A percentile compares a stretch with the other conserved stretches of the same genome.
phyloP scores from a whole-genome alignment of 768 basidiomycete species.

The Amanita rubescens region DNA sequence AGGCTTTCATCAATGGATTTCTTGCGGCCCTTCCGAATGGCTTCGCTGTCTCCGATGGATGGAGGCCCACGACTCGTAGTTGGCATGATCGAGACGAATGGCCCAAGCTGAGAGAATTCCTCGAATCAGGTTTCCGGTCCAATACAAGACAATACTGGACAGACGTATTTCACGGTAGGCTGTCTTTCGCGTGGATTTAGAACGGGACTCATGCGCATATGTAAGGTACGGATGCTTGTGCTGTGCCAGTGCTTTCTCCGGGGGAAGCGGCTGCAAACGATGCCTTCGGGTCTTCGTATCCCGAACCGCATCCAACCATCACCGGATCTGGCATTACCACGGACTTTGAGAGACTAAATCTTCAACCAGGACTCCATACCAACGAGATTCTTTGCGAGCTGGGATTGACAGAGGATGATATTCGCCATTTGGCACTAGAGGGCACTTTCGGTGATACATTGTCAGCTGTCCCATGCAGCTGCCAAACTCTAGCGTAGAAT shows the following conservation, averaged over 20 bases:
- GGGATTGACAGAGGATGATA: conserved; percentile 37
- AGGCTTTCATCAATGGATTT: conserved; percentile 51
- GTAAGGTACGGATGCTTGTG: conserved; percentile 60
- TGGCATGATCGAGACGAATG: conserved; percentile 46
- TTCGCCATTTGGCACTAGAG: conserved; percentile 29
- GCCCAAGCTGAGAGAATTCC: conserved; percentile 47
- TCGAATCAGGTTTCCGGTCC: conserved; percentile 56
- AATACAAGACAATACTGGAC: conserved; percentile 66
- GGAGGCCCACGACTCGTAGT: conserved; percentile 43
- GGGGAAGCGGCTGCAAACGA: conserved; percentile 48
- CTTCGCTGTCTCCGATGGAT: conserved; percentile 38
- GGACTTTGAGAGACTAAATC: conserved; percentile 14
- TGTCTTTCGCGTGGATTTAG: not conserved
- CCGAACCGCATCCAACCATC: conserved; percentile 29
- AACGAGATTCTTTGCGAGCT: conserved; percentile 44
- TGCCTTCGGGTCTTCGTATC: conserved; percentile 40
- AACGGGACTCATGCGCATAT: not conserved
- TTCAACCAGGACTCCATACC: conserved; percentile 48
- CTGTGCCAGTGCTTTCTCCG: conserved; percentile 58
- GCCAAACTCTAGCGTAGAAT: conserved; percentile 9
- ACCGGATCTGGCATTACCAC: not conserved
- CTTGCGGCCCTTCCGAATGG: conserved; percentile 37
- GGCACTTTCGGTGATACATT: conserved; percentile 39
- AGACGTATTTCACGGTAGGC: conserved; percentile 53
- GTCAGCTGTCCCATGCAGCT: no score